Evolutionary conservation across 345 rosid species (phyloP).

Genomic region (Psidium friedrichsthalianum): DNA sequence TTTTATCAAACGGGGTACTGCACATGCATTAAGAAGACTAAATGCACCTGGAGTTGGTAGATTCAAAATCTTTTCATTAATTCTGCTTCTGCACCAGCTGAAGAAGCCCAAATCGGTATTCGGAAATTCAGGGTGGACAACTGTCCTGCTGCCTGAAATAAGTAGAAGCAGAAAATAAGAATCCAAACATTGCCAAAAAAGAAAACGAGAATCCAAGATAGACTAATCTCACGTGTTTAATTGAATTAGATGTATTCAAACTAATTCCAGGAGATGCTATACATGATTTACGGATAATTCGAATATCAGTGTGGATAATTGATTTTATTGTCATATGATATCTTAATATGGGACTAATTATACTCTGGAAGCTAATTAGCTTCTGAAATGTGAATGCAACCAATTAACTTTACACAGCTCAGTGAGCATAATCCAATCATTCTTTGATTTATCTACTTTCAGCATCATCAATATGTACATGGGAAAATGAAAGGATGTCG

Average conservation of each 20-base stretch:
- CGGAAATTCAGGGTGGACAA: constrained; percentile 61
- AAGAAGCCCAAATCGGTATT: constrained; percentile 61
- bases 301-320: neutral
- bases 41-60: constrained; percentile 57
- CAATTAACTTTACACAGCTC: neutral
- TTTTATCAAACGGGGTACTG: neutral
- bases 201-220: neutral
- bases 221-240: neutral
- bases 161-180: neutral
- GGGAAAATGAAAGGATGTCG: neutral
- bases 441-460: neutral
- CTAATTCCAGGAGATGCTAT: neutral
- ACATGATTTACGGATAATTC: neutral
- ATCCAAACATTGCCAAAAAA: neutral
- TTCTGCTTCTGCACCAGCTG: constrained; percentile 43
- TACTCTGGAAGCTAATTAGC: neutral
- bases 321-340: neutral
- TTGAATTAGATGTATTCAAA: neutral
- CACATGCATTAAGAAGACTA: neutral
- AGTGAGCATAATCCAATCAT: neutral
- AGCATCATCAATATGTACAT: neutral
- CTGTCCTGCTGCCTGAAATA: constrained; percentile 28
- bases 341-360: neutral
- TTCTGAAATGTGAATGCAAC: neutral
- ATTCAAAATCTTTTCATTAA: constrained; percentile 34